Evolutionary conservation across 1,284 basidiomycete species (phyloP).

Genomic region (Ceratorhiza oryzae-sativae): DNA sequence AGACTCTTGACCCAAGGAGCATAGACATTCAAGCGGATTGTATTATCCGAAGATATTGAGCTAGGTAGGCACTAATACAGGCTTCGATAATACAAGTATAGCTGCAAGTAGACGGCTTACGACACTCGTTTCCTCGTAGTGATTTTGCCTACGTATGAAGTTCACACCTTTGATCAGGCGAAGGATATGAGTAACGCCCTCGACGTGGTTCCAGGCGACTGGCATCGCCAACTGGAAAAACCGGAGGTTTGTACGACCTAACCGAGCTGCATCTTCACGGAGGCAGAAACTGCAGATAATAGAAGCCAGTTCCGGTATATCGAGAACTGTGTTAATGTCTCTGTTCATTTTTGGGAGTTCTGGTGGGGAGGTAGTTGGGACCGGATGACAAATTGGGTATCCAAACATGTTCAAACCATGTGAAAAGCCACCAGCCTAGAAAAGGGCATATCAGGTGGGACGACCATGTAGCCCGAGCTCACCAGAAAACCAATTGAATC

Average conservation of each 20-base stretch:
- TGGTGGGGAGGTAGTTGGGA: no score
- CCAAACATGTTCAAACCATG: no score
- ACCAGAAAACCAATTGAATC: no score
- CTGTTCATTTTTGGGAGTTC: not conserved
- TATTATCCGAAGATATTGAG: no score
- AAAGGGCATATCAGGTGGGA: no score
- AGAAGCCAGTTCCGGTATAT: not conserved
- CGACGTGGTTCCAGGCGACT: slow-evolving; percentile 1
- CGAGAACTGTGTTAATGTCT: no score
- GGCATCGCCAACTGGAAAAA: not conserved
- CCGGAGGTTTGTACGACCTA: not conserved
- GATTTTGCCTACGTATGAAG: no score
- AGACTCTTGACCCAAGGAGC: not conserved
- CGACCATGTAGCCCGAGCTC: no score
- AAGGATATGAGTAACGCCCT: not conserved
- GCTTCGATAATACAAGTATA: no score
- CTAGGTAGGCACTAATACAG: not conserved
- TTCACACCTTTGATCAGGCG: not conserved
- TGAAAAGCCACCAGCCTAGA: no score
- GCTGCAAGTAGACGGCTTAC: no score
- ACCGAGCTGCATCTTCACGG: not conserved
- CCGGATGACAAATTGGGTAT: no score
- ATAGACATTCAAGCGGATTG: not conserved
- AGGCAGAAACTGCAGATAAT: not conserved
- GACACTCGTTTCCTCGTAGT: not conserved